These are phyloP conservation scores for Diutina catenulata DNA, from an alignment of 1,139 yeast species.

Conservation along the genomic window DNA sequence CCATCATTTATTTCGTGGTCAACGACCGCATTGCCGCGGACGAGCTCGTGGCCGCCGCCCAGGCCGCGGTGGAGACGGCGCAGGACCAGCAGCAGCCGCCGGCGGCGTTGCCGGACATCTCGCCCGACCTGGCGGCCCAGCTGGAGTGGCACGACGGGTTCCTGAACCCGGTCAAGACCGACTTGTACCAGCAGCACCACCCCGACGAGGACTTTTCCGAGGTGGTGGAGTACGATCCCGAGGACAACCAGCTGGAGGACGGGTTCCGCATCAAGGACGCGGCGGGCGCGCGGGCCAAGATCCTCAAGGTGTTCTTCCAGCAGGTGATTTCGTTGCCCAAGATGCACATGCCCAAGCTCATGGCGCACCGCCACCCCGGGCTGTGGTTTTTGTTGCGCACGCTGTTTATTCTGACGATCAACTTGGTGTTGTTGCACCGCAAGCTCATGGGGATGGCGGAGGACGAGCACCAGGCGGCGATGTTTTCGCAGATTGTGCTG, in stretches of 20 bases:
- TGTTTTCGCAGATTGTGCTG: not conserved
- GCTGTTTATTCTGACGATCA: constrained; percentile 15
- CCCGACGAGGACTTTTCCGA: constrained; percentile 25
- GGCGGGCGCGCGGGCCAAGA: constrained; percentile 13
- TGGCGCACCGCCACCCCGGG: constrained; percentile 31
- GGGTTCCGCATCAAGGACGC: constrained; percentile 11
- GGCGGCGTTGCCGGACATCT: not conserved
- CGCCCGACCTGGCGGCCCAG: constrained; percentile 1
- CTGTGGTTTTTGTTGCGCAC: constrained; percentile 31
- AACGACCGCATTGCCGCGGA: constrained; percentile 19
- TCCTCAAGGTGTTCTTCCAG: constrained; percentile 17
- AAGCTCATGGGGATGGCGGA: constrained; percentile 16
- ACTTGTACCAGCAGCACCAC: constrained; percentile 17
- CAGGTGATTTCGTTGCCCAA: constrained; percentile 22
- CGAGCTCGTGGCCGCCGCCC: constrained; percentile 18
- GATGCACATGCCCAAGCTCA: constrained; percentile 24
- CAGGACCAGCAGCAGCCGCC: no score
- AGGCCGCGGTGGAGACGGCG: constrained; percentile 8
- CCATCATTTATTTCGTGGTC: constrained; percentile 22
- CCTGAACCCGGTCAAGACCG: constrained; percentile 15
- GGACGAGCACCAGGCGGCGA: not conserved
- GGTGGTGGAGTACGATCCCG: constrained; percentile 13
- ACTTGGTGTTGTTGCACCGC: constrained; percentile 17
- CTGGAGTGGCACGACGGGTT: not conserved
- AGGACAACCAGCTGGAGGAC: constrained; percentile 10